Evolutionary conservation across 441 rosid genomes (phyloP).

Genomic region (Eutrema salsugineum): DNA sequence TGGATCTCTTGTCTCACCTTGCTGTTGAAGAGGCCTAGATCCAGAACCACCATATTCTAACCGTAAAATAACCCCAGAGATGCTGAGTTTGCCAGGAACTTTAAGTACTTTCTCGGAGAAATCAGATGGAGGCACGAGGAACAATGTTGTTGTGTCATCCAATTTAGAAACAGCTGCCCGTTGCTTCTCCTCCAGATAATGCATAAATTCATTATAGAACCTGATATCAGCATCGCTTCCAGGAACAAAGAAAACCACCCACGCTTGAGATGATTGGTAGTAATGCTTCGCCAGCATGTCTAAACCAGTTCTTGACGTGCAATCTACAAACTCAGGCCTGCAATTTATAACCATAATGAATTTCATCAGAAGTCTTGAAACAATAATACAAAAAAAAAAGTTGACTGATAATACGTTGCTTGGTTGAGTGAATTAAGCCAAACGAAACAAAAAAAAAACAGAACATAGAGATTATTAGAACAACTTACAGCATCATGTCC

Average conservation of each 20-base stretch:
- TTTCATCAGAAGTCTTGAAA: neutral
- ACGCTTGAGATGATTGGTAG: constrained; percentile 85
- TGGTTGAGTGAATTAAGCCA: neutral
- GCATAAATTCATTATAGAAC: constrained; percentile 89
- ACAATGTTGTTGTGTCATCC: constrained; percentile 86
- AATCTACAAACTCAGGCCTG: constrained; percentile 95
- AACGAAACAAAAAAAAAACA: neutral
- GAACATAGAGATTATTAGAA: neutral
- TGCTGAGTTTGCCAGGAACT: constrained; percentile 92
- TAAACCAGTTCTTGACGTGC: constrained; percentile 94
- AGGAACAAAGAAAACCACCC: constrained; percentile 97
- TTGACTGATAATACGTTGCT: neutral
- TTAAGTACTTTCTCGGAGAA: constrained; percentile 90
- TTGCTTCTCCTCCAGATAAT: constrained; percentile 89
- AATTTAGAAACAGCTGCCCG: constrained; percentile 97
- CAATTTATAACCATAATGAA: constrained; percentile 20
- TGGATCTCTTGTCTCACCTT: constrained; percentile 45
- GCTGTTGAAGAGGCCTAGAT: constrained; percentile 42
- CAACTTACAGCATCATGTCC: constrained; percentile 88
- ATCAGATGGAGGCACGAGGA: constrained; percentile 96
- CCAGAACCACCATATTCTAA: constrained; percentile 54
- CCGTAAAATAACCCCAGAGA: constrained; percentile 89
- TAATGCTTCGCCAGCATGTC: constrained; percentile 98
- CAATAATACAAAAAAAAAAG: neutral
- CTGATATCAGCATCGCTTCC: constrained; percentile 87